Base-by-base conservation (phyloP, 768 basidiomycete genomes). In the Aureoboletus auriporus region DNA sequence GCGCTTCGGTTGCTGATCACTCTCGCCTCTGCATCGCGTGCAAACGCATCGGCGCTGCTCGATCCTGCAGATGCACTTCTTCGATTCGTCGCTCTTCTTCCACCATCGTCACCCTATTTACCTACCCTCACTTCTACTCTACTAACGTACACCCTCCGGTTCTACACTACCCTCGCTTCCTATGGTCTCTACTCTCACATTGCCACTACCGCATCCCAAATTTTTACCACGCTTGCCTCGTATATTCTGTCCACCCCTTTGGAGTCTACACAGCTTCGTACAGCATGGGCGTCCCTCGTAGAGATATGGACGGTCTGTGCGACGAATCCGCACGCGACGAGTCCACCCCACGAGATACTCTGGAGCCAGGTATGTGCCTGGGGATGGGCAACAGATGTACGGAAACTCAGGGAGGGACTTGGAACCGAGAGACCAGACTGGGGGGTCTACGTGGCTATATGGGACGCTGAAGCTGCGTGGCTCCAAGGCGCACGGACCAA, bases 301-400 rank as follows among this genome's bases (percentile, higher is more conserved):
- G 78, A 80, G 50, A 70, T 75, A 0, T 97, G 93, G 93, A 84
- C 74, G 6, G 72, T 79, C 4, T 94, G 90, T 56, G 91, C 93
- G 0, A 77, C 81, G n/a, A 88, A 98, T 59, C 94, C 95, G 6
- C 95, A 98, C 61, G 74, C 76, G 46, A 94, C 92, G 7, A 86
- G 83, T 3, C 92, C 92, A 0, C 75, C 74, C 8, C 95, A 98
- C 65, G 91, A 89, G 45, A 82, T 97, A 42, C 68, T 87, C 8
- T 98, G 95, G 94, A 89, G 84, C 47, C 90, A 93, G 59, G 72
- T 95, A 9, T 68, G 73, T n/a, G 83, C 79, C 3, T 89, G 86
- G 82, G 80, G 75, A 0, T 95, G 92, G 89, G 74, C 70, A 14
- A 72, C 74, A 0, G 82, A 86, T 28, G 56, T 83, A 8, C 59